These are phyloP conservation scores for Lodderomyces theae DNA, from an alignment of 1,139 yeast species.

Conservation along the genomic window DNA sequence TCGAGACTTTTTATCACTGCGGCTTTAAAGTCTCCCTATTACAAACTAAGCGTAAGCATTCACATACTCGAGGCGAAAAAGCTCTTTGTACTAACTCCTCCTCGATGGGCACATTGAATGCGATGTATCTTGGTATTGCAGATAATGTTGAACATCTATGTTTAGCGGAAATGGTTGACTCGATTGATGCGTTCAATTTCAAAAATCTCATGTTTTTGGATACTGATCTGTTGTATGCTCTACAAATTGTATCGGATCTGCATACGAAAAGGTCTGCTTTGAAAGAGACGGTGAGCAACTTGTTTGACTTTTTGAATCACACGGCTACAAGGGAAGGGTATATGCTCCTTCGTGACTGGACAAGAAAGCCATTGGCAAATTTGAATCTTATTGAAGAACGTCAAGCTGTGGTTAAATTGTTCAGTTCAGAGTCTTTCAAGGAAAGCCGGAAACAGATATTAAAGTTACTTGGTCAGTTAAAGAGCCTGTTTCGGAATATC, in stretches of 20 bases:
- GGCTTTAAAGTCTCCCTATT: slow-evolving; percentile 7
- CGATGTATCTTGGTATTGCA: slow-evolving; percentile 11
- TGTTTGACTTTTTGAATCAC: slow-evolving; percentile 22
- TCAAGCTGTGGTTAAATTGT: slow-evolving; percentile 22
- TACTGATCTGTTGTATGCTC: slow-evolving; percentile 30
- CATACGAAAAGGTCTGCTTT: slow-evolving; percentile 7
- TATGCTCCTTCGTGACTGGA: slow-evolving; percentile 27
- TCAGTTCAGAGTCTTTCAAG: slow-evolving; percentile 19
- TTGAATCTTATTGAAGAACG: slow-evolving; percentile 22
- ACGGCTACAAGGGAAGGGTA: slow-evolving; percentile 29
- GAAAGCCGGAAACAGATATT: slow-evolving; percentile 14
- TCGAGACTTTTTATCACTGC: slow-evolving; percentile 5
- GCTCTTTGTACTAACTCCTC: not conserved
- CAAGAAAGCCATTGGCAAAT: slow-evolving; percentile 30
- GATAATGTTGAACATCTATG: slow-evolving; percentile 5
- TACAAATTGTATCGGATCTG: slow-evolving; percentile 24
- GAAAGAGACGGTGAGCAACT: slow-evolving; percentile 15
- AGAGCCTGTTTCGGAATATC: slow-evolving; percentile 23
- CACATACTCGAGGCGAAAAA: not conserved
- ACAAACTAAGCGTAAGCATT: slow-evolving; percentile 6
- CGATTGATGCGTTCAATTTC: slow-evolving; percentile 8
- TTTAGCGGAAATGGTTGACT: slow-evolving; percentile 7
- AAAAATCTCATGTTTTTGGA: slow-evolving; percentile 28
- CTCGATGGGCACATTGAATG: slow-evolving; percentile 12
- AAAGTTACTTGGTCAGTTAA: slow-evolving; percentile 19